phyloP scores from a whole-genome alignment of 495 filamentous ascomycete genomes.

The Aspergillus diversus region DNA sequence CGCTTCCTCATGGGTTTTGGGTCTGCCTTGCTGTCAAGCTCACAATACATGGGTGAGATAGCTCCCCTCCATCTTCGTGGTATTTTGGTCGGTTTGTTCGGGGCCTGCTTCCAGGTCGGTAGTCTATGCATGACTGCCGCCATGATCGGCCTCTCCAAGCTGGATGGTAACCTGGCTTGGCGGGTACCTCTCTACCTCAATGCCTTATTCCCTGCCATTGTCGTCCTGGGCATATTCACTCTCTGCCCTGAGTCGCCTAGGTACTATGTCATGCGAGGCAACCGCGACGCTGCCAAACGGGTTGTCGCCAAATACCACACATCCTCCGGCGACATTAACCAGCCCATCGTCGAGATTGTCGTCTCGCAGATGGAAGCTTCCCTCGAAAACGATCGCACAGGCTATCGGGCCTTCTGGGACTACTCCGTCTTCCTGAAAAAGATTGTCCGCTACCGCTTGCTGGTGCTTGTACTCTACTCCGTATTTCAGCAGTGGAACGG shows the following conservation, averaged over 20 bases:
- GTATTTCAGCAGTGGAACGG: slow-evolving; percentile 52
- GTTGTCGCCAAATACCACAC: slow-evolving; percentile 45
- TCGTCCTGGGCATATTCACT: slow-evolving; percentile 41
- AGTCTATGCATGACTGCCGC: slow-evolving; percentile 40
- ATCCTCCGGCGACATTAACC: slow-evolving; percentile 37
- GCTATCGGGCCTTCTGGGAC: slow-evolving; percentile 39
- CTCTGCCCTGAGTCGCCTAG: slow-evolving; percentile 47
- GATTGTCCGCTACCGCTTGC: slow-evolving; percentile 37
- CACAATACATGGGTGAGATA: slow-evolving; percentile 50
- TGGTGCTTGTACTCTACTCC: slow-evolving; percentile 44
- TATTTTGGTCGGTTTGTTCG: slow-evolving; percentile 48
- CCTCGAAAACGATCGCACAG: slow-evolving; percentile 33
- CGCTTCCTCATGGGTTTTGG: slow-evolving; percentile 49
- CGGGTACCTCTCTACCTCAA: slow-evolving; percentile 44
- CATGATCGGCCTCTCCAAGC: slow-evolving; percentile 38
- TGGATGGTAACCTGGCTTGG: slow-evolving; percentile 37
- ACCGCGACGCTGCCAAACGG: slow-evolving; percentile 37
- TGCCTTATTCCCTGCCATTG: slow-evolving; percentile 41
- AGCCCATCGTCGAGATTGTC: slow-evolving; percentile 43
- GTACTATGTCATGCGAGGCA: slow-evolving; percentile 44
- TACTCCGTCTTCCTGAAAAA: slow-evolving; percentile 44
- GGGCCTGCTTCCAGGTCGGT: slow-evolving; percentile 48
- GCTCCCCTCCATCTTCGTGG: slow-evolving; percentile 47
- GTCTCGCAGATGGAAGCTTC: slow-evolving; percentile 48
- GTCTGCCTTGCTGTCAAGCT: slow-evolving; percentile 41